Evolutionary conservation across 768 basidiomycete species (phyloP).

Genomic region (Pleurotus citrinopileatus): DNA sequence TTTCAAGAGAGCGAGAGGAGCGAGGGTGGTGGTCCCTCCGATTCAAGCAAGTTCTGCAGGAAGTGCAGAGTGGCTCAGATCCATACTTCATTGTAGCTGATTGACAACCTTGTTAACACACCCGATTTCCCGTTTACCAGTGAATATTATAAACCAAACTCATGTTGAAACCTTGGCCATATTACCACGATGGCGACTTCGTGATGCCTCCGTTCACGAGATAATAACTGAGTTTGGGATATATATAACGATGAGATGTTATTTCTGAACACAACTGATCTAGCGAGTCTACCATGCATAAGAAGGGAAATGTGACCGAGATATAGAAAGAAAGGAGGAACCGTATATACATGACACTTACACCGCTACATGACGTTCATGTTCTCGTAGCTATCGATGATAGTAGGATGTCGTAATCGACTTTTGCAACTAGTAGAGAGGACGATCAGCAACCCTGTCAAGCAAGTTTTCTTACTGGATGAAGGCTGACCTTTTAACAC

Average conservation of each 20-base stretch:
- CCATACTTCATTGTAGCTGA: neutral
- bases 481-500: constrained; percentile 63
- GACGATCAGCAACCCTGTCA: neutral
- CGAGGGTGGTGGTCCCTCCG: constrained; percentile 72
- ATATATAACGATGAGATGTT: too few relatives aligned
- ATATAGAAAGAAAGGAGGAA: too few relatives aligned
- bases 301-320: too few relatives aligned
- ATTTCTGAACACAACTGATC: too few relatives aligned
- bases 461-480: neutral
- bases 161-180: too few relatives aligned
- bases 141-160: too few relatives aligned
- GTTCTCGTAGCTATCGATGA: constrained; percentile 45
- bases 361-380: too few relatives aligned
- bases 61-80: constrained; percentile 39
- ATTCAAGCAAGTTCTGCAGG: constrained; percentile 60
- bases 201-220: too few relatives aligned
- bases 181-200: too few relatives aligned
- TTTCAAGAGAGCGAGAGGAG: constrained; percentile 58
- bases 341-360: too few relatives aligned
- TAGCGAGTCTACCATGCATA: too few relatives aligned
- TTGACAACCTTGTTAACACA: neutral
- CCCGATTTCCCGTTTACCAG: neutral
- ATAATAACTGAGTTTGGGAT: too few relatives aligned
- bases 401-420: constrained; percentile 58
- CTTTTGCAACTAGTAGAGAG: constrained; percentile 48